Evolutionary conservation across 495 filamentous ascomycete genomes (phyloP).

Genomic region (Collariella sp.): DNA sequence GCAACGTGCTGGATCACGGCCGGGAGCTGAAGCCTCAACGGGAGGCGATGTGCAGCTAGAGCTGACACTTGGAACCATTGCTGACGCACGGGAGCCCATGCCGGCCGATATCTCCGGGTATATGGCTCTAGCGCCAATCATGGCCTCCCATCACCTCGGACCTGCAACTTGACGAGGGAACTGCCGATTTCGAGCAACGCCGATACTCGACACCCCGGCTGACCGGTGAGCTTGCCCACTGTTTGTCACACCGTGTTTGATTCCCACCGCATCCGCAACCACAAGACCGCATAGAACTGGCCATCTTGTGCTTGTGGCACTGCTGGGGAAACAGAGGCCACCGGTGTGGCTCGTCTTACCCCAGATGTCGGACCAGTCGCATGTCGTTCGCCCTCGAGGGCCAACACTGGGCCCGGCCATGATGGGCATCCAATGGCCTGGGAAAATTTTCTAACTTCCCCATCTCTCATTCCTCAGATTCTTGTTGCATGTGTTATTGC

Average conservation of each 20-base stretch:
- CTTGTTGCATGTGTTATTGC: slow-evolving; percentile 6
- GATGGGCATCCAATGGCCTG: slow-evolving; percentile 3
- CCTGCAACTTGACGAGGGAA: neutral
- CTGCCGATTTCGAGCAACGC: neutral
- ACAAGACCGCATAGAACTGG: neutral
- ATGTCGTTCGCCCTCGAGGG: neutral
- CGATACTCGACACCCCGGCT: slow-evolving; percentile 2
- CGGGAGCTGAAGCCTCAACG: neutral
- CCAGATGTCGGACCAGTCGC: neutral
- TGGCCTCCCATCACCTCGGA: neutral
- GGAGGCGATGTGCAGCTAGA: neutral
- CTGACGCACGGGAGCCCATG: neutral
- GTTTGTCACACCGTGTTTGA: neutral
- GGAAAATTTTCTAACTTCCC: neutral
- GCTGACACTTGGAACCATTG: neutral
- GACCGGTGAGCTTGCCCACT: slow-evolving; percentile 7
- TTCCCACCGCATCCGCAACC: neutral
- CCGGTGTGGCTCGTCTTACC: neutral
- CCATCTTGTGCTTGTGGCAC: no score
- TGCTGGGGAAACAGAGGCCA: neutral
- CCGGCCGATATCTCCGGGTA: neutral
- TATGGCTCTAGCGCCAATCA: neutral
- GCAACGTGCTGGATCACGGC: slow-evolving; percentile 1
- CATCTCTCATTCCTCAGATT: neutral
- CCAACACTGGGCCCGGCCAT: neutral